Conservation (phyloP, 768 basidiomycete genomes). For the Hypholoma fasciculare region DNA sequence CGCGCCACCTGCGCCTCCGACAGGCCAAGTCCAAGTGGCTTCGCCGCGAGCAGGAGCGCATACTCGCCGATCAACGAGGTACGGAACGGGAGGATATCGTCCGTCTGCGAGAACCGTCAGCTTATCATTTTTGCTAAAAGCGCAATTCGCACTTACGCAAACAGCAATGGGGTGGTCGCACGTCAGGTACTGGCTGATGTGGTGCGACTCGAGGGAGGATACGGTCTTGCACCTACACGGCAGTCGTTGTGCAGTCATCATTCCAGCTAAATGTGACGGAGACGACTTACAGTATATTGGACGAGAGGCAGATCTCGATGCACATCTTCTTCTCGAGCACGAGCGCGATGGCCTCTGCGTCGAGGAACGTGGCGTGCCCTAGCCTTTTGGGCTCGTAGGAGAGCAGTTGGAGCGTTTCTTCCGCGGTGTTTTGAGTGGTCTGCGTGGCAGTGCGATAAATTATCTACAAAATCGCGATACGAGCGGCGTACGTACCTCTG, state of each 20-base stretch:
- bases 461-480: neutral
- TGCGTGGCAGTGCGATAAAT: slow-evolving; percentile 17
- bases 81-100: slow-evolving; percentile 78
- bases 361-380: slow-evolving; percentile 81
- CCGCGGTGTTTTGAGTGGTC: slow-evolving; percentile 47
- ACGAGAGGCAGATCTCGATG: slow-evolving; percentile 81
- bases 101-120: slow-evolving; percentile 46
- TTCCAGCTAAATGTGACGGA: too few relatives aligned
- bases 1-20: slow-evolving; percentile 51
- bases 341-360: slow-evolving; percentile 54
- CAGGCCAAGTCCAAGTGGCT: slow-evolving; percentile 75
- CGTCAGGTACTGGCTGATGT: slow-evolving; percentile 66
- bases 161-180: slow-evolving; percentile 71
- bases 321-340: slow-evolving; percentile 56
- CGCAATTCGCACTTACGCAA: slow-evolving; percentile 52
- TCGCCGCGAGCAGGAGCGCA: slow-evolving; percentile 69
- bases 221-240: slow-evolving; percentile 67
- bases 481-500: slow-evolving; percentile 56
- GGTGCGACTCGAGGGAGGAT: slow-evolving; percentile 62
- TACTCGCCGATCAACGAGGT: slow-evolving; percentile 78
- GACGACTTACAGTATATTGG: slow-evolving; percentile 65
- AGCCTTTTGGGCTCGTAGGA: slow-evolving; percentile 66
- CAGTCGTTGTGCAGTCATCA: too few relatives aligned
- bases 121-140: neutral
- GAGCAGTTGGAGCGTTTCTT: slow-evolving; percentile 63